phyloP scores from a whole-genome alignment of 164 flowering plant species.

The Hamamelis virginiana region DNA sequence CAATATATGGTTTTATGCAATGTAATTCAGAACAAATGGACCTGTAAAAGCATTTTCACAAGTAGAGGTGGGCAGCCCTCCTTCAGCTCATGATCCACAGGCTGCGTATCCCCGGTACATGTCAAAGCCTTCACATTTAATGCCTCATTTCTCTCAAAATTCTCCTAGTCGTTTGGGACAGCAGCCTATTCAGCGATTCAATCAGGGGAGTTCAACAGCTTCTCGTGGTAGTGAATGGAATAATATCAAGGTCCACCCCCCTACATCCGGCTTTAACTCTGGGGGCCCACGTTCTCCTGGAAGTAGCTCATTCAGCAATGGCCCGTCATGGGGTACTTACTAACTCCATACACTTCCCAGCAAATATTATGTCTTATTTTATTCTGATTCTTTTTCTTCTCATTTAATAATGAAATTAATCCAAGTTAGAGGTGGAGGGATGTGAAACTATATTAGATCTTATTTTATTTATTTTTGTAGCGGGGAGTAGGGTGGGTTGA shows the following conservation, averaged over 20 bases:
- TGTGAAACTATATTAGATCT: background rate
- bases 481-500: background rate
- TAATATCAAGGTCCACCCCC: constrained; percentile 48
- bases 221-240: constrained; percentile 52
- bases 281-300: constrained; percentile 65
- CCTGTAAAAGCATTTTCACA: constrained; percentile 52
- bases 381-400: background rate
- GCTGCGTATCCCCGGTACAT: constrained; percentile 43
- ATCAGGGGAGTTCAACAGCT: constrained; percentile 46
- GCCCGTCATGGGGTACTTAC: constrained; percentile 70
- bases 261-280: constrained; percentile 41
- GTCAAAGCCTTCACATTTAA: constrained; percentile 49
- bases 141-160: constrained; percentile 56
- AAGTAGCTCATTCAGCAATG: constrained; percentile 39
- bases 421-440: background rate
- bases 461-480: background rate
- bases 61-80: constrained; percentile 52
- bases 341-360: background rate
- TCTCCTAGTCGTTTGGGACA: constrained; percentile 83
- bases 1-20: background rate
- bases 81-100: constrained; percentile 48
- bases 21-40: constrained; percentile 57
- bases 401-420: too few relatives aligned
- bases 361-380: background rate
- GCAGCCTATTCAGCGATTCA: constrained; percentile 51